A percentile compares a stretch with the other conserved stretches of the same genome.
phyloP scores from a whole-genome alignment of 2,329 filamentous ascomycete species.

The Didymella sp. region DNA sequence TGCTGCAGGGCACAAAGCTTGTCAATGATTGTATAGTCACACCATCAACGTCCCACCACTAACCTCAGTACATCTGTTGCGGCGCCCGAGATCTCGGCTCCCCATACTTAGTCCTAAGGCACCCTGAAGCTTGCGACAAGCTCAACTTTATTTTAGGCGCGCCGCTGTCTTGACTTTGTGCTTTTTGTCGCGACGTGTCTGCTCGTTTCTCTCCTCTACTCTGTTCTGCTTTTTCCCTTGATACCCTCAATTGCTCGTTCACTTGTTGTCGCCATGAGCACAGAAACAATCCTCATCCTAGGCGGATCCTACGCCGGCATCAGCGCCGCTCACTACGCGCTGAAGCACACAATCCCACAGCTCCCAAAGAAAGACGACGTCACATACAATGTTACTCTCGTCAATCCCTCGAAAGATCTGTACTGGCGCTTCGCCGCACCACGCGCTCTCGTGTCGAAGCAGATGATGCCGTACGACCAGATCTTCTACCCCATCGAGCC shows the following conservation, averaged over 20 bases:
- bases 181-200: constrained; percentile 5
- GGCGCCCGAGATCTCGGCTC: constrained; percentile 20
- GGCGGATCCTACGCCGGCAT: constrained; percentile 48
- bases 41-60: constrained; percentile 4
- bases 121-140: constrained; percentile 12
- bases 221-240: constrained; percentile 6
- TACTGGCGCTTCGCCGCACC: constrained; percentile 64
- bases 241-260: not conserved
- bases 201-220: not conserved
- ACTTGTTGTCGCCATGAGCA: constrained; percentile 33
- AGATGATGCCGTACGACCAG: constrained; percentile 58
- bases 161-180: constrained; percentile 15
- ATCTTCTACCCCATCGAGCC: constrained; percentile 60
- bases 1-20: not conserved
- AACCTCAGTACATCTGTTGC: constrained; percentile 5
- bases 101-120: constrained; percentile 19
- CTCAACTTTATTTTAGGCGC: constrained; percentile 21
- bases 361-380: constrained; percentile 44
- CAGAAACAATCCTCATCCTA: constrained; percentile 47
- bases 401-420: constrained; percentile 62
- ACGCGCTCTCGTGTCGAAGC: constrained; percentile 59
- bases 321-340: constrained; percentile 46
- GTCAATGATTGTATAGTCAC: not conserved
- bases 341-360: constrained; percentile 46
- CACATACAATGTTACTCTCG: constrained; percentile 61